A percentile compares a stretch with the other conserved stretches of the same genome.
Evolutionary conservation across 345 rosid genomes (phyloP).

Genomic region (Salix arbutifolia): DNA sequence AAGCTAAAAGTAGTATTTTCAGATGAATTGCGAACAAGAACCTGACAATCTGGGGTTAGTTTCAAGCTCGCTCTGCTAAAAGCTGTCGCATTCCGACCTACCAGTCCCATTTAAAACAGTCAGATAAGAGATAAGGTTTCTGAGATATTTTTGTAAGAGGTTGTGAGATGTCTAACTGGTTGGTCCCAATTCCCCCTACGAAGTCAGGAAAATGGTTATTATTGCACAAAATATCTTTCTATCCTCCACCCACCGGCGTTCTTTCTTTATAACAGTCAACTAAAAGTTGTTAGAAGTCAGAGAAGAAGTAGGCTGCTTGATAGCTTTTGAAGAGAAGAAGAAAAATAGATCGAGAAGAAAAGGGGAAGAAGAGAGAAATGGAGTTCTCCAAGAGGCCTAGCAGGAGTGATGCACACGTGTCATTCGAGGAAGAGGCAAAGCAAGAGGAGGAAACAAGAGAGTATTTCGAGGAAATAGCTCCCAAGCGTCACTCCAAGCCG

Average conservation of each 20-base stretch:
- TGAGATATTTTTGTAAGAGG: not conserved
- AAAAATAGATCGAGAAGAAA: not conserved
- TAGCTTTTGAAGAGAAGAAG: not conserved
- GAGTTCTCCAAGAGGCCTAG: constrained; percentile 37
- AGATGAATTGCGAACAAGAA: too few species aligned
- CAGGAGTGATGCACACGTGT: constrained; percentile 51
- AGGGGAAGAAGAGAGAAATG: constrained; percentile 11
- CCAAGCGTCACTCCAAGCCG: constrained; percentile 60
- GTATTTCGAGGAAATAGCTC: constrained; percentile 45
- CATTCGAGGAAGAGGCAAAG: constrained; percentile 44
- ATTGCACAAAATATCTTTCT: not conserved
- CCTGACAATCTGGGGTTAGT: too few species aligned
- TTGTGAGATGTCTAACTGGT: not conserved
- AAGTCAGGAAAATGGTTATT: not conserved
- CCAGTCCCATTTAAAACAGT: not conserved
- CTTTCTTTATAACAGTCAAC: not conserved
- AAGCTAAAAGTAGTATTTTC: too few species aligned
- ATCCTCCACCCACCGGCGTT: not conserved
- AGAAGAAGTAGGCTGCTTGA: too few species aligned
- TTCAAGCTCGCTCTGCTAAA: too few species aligned
- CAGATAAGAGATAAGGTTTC: not conserved
- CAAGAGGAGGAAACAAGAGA: constrained; percentile 36
- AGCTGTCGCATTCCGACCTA: not conserved
- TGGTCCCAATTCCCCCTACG: not conserved
- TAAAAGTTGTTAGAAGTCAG: too few species aligned